A percentile compares a stretch with the other conserved stretches of the same genome.
These are phyloP conservation scores for Talaromyces verruculosus DNA, from an alignment of 2,329 filamentous ascomycete species.

Conservation along the genomic window DNA sequence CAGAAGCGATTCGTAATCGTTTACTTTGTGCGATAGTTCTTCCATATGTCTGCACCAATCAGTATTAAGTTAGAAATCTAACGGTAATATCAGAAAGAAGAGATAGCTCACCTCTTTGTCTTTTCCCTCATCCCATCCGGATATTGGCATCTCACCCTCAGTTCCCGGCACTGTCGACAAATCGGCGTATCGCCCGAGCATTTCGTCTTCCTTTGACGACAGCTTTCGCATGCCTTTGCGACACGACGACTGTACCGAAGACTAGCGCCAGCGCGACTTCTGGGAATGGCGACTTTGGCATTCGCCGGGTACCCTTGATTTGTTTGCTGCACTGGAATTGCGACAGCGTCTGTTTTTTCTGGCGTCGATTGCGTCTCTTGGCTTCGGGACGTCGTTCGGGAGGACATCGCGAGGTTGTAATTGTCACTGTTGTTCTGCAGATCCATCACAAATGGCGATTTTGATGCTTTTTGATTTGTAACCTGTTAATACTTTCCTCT, in stretches of 20 bases:
- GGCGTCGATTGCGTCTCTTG: constrained; percentile 15
- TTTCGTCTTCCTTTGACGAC: constrained; percentile 46
- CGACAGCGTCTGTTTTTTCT: constrained; percentile 6
- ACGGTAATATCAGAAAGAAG: neutral
- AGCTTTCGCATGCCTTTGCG: constrained; percentile 44
- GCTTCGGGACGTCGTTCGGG: constrained; percentile 11
- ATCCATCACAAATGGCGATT: neutral
- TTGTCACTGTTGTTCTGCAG: constrained; percentile 6
- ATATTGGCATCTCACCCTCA: constrained; percentile 41
- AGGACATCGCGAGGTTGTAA: neutral
- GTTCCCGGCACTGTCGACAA: constrained; percentile 43
- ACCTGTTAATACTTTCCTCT: neutral
- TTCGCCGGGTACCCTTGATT: constrained; percentile 18
- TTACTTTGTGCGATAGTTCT: constrained; percentile 33
- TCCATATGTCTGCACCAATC: constrained; percentile 34
- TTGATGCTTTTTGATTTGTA: neutral
- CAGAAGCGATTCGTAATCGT: constrained; percentile 43
- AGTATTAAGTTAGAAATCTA: neutral
- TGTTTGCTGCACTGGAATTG: neutral
- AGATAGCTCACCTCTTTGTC: constrained; percentile 35
- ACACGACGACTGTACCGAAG: constrained; percentile 32
- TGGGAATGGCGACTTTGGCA: constrained; percentile 36
- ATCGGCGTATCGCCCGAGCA: constrained; percentile 45
- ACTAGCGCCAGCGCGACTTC: constrained; percentile 23
- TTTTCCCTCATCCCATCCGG: constrained; percentile 42